phyloP scores from a whole-genome alignment of 208 protist species.

The Trypanosoma theileri region DNA sequence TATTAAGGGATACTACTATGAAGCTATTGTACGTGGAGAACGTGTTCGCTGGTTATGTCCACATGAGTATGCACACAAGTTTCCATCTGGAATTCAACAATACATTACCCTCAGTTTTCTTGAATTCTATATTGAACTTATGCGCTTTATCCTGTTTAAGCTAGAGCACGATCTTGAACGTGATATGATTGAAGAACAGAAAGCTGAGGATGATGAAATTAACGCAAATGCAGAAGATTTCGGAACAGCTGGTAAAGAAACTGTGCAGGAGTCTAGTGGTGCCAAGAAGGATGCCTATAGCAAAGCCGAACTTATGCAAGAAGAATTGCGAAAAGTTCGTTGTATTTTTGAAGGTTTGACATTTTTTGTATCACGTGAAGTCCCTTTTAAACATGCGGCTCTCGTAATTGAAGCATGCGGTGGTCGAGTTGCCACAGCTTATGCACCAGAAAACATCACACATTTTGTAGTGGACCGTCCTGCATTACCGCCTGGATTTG shows the following conservation, averaged over 20 bases:
- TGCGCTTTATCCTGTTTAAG: constrained; percentile 97
- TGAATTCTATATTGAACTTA: constrained; percentile 96
- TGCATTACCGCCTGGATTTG: constrained; percentile 55
- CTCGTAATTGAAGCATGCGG: constrained; percentile 90
- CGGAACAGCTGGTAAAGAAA: constrained; percentile 25
- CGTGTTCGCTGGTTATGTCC: constrained; percentile 97
- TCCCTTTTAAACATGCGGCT: constrained; percentile 84
- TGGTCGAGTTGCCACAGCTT: constrained; percentile 76
- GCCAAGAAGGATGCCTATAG: constrained; percentile 37
- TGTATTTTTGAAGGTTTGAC: constrained; percentile 69
- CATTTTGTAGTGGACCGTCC: constrained; percentile 89
- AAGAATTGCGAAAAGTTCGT: constrained; percentile 64
- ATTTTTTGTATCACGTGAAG: constrained; percentile 91
- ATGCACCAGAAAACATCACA: constrained; percentile 75
- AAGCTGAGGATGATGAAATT: constrained; percentile 59
- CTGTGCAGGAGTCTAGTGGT: constrained; percentile 32
- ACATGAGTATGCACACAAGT: constrained; percentile 96
- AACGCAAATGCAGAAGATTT: constrained; percentile 60
- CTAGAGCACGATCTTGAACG: constrained; percentile 88
- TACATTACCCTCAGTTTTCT: constrained; percentile 96
- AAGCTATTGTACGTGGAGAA: constrained; percentile 94
- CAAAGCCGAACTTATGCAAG: constrained; percentile 44
- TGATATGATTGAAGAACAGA: constrained; percentile 66
- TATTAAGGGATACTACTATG: constrained; percentile 99
- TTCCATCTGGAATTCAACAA: constrained; percentile 94